phyloP scores from a whole-genome alignment of 1,284 basidiomycete species.

The Naganishia cerealis region DNA sequence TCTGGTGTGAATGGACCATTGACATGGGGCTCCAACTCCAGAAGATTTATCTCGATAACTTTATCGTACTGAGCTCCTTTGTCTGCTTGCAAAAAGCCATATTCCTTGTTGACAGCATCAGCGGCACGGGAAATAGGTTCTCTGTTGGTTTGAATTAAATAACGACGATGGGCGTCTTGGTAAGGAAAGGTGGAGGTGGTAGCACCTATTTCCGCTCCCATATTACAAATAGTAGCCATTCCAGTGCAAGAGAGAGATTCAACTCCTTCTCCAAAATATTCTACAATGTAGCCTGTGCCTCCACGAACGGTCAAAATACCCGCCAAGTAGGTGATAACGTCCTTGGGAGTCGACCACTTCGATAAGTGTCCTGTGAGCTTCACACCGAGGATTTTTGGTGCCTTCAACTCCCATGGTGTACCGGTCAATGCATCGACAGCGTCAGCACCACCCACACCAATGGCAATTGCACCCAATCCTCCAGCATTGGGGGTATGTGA shows the following conservation, averaged over 20 bases:
- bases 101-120: conserved; percentile 73
- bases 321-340: conserved; percentile 89
- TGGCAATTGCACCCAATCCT: conserved; percentile 94
- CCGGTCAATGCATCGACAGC: conserved; percentile 98
- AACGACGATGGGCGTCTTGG: conserved; percentile 81
- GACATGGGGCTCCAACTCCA: conserved; percentile 87
- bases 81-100: conserved; percentile 81
- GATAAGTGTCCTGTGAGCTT: conserved; percentile 83
- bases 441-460: conserved; percentile 97
- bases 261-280: conserved; percentile 97
- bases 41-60: conserved; percentile 85
- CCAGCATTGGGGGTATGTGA: conserved; percentile 98
- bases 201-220: conserved; percentile 99
- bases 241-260: conserved; percentile 89
- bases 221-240: conserved; percentile 91
- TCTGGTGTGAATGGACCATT: conserved; percentile 99
- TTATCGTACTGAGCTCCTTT: conserved; percentile 93
- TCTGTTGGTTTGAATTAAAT: conserved; percentile 86
- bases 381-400: conserved; percentile 85
- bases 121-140: conserved; percentile 82
- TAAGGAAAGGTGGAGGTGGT: conserved; percentile 98
- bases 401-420: conserved; percentile 98
- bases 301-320: conserved; percentile 95
- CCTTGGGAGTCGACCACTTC: conserved; percentile 95
- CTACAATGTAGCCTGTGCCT: conserved; percentile 92